These are phyloP conservation scores for Themeda triandra DNA, from an alignment of 176 grass and related monocot genomes.

Conservation along the genomic window DNA sequence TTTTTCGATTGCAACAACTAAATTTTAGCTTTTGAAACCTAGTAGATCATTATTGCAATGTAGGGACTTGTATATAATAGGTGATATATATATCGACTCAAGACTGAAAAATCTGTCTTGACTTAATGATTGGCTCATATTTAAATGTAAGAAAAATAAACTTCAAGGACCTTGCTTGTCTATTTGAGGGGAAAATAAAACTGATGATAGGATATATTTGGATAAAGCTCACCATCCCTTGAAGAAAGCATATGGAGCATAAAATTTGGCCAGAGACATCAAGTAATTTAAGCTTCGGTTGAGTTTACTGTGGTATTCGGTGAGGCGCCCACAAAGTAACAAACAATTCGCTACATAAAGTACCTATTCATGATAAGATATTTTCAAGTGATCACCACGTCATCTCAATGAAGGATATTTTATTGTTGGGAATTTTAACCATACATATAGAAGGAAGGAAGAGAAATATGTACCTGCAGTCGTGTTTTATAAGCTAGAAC, in stretches of 20 bases:
- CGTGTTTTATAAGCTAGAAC: slow-evolving; percentile 34
- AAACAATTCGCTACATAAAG: background rate
- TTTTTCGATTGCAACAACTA: background rate
- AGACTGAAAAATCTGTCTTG: background rate
- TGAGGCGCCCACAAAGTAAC: background rate
- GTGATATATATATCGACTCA: background rate
- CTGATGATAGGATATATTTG: background rate
- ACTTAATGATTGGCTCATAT: background rate
- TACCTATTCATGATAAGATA: slow-evolving; percentile 2
- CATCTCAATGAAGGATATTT: background rate
- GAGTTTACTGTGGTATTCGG: background rate
- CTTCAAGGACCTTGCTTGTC: background rate
- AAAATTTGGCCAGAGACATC: slow-evolving; percentile 33
- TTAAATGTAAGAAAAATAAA: background rate
- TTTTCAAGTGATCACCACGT: background rate
- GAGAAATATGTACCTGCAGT: slow-evolving; percentile 25
- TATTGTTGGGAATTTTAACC: background rate
- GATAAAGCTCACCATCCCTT: background rate
- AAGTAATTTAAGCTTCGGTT: slow-evolving; percentile 11
- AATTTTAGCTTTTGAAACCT: background rate
- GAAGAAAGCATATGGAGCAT: background rate
- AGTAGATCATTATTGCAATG: background rate
- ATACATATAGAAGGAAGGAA: background rate
- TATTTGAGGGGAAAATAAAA: background rate
- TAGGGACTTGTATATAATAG: background rate